A percentile compares a stretch with the other conserved stretches of the same genome.
Evolutionary conservation across 2,329 filamentous ascomycete species (phyloP).

Genomic region (Ophidiomyces ophidiicola): DNA sequence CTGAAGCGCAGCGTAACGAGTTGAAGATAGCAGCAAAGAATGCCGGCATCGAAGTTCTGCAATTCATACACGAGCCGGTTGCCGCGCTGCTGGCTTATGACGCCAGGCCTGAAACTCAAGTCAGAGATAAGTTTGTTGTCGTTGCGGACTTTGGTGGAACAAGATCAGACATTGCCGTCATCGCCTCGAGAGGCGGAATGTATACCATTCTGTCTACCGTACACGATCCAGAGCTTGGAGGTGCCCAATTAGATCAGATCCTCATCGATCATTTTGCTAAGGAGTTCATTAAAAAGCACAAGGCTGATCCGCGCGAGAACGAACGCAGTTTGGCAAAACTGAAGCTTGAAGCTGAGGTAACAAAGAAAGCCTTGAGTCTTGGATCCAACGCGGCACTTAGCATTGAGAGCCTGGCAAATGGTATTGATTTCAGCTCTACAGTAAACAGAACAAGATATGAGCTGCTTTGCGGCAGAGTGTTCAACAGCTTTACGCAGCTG

Average conservation of each 20-base stretch:
- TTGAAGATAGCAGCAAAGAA: slow-evolving; percentile 64
- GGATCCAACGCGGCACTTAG: slow-evolving; percentile 82
- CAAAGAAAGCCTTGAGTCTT: slow-evolving; percentile 84
- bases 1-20: slow-evolving; percentile 71
- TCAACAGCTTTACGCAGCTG: slow-evolving; percentile 74
- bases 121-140: slow-evolving; percentile 77
- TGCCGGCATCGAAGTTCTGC: slow-evolving; percentile 76
- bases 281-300: slow-evolving; percentile 97
- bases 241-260: slow-evolving; percentile 73
- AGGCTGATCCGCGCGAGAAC: slow-evolving; percentile 72
- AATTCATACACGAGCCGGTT: slow-evolving; percentile 84
- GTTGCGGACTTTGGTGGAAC: slow-evolving; percentile 90
- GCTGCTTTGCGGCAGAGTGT: slow-evolving; percentile 72
- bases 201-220: slow-evolving; percentile 89
- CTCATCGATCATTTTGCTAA: slow-evolving; percentile 95
- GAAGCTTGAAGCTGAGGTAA: slow-evolving; percentile 76
- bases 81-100: slow-evolving; percentile 85
- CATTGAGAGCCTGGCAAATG: slow-evolving; percentile 79
- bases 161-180: slow-evolving; percentile 77
- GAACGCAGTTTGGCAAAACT: slow-evolving; percentile 78
- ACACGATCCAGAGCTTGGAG: slow-evolving; percentile 91
- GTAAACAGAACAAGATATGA: slow-evolving; percentile 93
- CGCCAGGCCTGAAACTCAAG: slow-evolving; percentile 60
- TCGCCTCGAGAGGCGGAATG: slow-evolving; percentile 86
- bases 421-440: slow-evolving; percentile 79